These are phyloP conservation scores for Yamadazyma laniorum DNA, from an alignment of 805 yeast species.

Conservation along the genomic window DNA sequence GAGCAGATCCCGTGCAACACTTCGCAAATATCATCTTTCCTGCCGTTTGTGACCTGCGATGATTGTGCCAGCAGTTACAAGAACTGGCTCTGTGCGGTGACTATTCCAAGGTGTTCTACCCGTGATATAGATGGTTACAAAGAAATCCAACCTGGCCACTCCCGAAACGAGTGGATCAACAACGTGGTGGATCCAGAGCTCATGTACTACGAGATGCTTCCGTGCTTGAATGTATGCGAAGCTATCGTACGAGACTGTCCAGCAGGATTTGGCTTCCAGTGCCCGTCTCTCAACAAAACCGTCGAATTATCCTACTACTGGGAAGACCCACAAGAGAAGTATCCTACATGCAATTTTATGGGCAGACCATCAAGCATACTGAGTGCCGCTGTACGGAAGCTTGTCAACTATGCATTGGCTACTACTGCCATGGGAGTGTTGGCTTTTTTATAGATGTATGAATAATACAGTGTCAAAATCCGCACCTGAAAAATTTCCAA, in stretches of 20 bases:
- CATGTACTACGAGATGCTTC: conserved; percentile 74
- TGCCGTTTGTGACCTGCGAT: conserved; percentile 70
- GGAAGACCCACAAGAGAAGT: conserved; percentile 26
- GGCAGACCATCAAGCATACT: conserved; percentile 18
- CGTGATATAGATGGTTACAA: conserved; percentile 42
- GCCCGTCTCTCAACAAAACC: conserved; percentile 53
- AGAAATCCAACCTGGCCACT: conserved; percentile 44
- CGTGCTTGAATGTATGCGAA: conserved; percentile 81
- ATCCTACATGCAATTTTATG: conserved; percentile 38
- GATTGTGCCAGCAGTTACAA: conserved; percentile 72
- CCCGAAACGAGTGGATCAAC: conserved; percentile 63
- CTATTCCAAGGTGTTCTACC: conserved; percentile 83
- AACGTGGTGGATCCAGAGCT: conserved; percentile 50
- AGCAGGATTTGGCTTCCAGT: conserved; percentile 64
- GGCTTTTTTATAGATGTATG: not conserved
- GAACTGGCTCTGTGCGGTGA: conserved; percentile 86
- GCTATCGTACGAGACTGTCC: conserved; percentile 84
- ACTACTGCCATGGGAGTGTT: not conserved
- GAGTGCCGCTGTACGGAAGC: conserved; percentile 1
- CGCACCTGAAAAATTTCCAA: conserved; percentile 1
- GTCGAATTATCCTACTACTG: conserved; percentile 44
- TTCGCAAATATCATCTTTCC: conserved; percentile 60
- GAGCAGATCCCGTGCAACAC: conserved; percentile 77
- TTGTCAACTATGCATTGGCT: not conserved
- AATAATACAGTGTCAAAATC: not conserved